A percentile compares a stretch with the other conserved stretches of the same genome.
phyloP scores from a whole-genome alignment of 352 stramenopile species.

The Phytopythium mirpurense region DNA sequence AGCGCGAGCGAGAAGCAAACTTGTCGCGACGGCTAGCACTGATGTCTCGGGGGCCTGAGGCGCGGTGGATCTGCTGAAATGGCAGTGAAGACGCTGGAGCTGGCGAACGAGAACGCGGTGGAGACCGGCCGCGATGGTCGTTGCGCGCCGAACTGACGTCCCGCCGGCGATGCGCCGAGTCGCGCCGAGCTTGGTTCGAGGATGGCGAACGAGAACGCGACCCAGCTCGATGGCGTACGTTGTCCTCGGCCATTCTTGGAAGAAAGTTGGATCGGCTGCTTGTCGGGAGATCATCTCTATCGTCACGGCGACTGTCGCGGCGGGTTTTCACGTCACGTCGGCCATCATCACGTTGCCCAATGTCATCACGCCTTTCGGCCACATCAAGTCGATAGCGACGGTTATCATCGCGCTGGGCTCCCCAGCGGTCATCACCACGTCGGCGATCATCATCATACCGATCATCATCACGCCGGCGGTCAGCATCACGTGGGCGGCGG shows the following conservation, averaged over 20 bases:
- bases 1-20: conserved; percentile 24
- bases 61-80: conserved; percentile 4
- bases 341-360: neutral
- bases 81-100: neutral
- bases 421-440: conserved; percentile 11
- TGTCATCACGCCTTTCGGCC: neutral
- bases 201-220: neutral
- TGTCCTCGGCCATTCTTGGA: neutral
- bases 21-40: conserved; percentile 12
- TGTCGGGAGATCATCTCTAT: neutral
- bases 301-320: conserved; percentile 3
- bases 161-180: neutral
- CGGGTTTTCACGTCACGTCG: conserved; percentile 6
- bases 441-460: conserved; percentile 14
- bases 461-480: conserved; percentile 2
- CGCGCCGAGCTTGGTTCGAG: neutral
- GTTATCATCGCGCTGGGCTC: neutral
- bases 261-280: neutral
- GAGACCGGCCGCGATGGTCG: conserved; percentile 11
- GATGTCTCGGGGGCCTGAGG: conserved; percentile 5
- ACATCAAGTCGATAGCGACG: neutral
- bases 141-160: neutral
- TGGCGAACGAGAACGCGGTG: neutral
- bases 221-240: neutral
- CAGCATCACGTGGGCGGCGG: neutral